phyloP scores from a whole-genome alignment of 805 yeast genomes.

The Kodamaea restingae region DNA sequence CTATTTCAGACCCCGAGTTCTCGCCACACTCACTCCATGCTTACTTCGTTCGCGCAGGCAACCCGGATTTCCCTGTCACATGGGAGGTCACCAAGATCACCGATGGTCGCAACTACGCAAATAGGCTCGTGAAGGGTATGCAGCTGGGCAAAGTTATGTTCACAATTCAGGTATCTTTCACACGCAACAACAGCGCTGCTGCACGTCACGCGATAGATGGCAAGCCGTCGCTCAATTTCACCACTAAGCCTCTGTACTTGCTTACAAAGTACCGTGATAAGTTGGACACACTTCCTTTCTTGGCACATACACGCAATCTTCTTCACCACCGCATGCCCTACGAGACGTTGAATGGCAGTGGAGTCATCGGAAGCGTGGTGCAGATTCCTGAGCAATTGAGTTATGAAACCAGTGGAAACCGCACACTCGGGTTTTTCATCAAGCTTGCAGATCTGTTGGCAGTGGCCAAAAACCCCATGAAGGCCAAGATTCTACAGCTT shows the following conservation, averaged over 20 bases:
- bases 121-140: slow-evolving; percentile 21
- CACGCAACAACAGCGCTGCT: slow-evolving; percentile 16
- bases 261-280: slow-evolving; percentile 12
- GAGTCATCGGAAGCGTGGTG: slow-evolving; percentile 4
- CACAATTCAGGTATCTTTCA: slow-evolving; percentile 20
- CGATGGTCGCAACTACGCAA: slow-evolving; percentile 23
- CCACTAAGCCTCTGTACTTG: slow-evolving; percentile 9
- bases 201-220: slow-evolving; percentile 2
- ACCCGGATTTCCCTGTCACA: slow-evolving; percentile 17
- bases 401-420: slow-evolving; percentile 8
- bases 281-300: slow-evolving; percentile 12
- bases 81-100: slow-evolving; percentile 22
- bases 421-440: slow-evolving; percentile 28
- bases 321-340: slow-evolving; percentile 26
- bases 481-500: slow-evolving; percentile 18
- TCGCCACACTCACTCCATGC: slow-evolving; percentile 26
- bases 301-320: slow-evolving; percentile 28
- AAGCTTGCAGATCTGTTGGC: slow-evolving; percentile 26
- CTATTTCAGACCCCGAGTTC: slow-evolving; percentile 19
- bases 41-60: slow-evolving; percentile 27
- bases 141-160: slow-evolving; percentile 21
- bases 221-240: slow-evolving; percentile 7
- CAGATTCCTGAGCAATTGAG: slow-evolving; percentile 2
- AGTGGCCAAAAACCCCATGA: slow-evolving; percentile 20
- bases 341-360: slow-evolving; percentile 11